Conservation (phyloP, 23 red algal species). For the Porphyridium purpureum region DNA sequence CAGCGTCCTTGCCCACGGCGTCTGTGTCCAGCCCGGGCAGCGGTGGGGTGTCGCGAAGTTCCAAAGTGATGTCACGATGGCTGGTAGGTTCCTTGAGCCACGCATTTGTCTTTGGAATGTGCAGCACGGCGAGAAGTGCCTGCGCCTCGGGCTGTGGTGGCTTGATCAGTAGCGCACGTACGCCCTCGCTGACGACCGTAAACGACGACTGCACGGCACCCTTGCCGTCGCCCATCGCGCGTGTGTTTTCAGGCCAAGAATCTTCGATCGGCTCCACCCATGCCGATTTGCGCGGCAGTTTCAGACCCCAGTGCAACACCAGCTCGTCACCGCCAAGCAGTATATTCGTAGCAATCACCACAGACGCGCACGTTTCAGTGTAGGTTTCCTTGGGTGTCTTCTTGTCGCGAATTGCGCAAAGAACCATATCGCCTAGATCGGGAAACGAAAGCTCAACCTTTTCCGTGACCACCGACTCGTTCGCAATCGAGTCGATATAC, state of each 20-base stretch:
- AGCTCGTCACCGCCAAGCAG: constrained; percentile 35
- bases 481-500: not conserved
- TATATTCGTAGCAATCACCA: constrained; percentile 36
- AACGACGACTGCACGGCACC: constrained; percentile 28
- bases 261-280: constrained; percentile 21
- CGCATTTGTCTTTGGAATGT: constrained; percentile 16
- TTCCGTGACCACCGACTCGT: constrained; percentile 16
- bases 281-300: constrained; percentile 9
- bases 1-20: constrained; percentile 8
- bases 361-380: constrained; percentile 1
- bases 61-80: constrained; percentile 35
- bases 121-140: constrained; percentile 36
- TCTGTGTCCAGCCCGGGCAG: constrained; percentile 33
- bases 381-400: constrained; percentile 8
- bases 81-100: constrained; percentile 30
- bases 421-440: not conserved
- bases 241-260: constrained; percentile 13
- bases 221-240: constrained; percentile 34
- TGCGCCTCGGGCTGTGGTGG: constrained; percentile 19
- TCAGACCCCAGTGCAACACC: constrained; percentile 57
- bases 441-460: constrained; percentile 6
- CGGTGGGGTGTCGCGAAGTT: constrained; percentile 14
- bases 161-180: constrained; percentile 26
- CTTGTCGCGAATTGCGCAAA: not conserved
- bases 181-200: constrained; percentile 1